Percentiles rank a stretch among this genome's conserved stretches.
These are phyloP conservation scores for Picocystis sp. DNA, from an alignment of 163 green algal species.

Conservation along the genomic window DNA sequence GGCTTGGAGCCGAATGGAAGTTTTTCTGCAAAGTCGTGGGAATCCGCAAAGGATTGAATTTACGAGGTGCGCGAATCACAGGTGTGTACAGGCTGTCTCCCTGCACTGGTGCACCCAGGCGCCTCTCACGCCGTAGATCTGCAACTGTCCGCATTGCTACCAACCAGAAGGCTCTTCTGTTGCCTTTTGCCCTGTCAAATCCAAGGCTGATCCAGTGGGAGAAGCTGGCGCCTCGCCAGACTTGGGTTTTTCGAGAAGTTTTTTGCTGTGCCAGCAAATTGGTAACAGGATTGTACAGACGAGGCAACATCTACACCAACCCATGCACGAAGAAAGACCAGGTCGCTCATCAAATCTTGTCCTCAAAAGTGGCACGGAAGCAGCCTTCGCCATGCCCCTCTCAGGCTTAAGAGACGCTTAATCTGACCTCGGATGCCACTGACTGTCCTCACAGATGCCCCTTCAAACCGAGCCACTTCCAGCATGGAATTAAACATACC, in stretches of 20 bases:
- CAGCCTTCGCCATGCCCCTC: constrained; percentile 37
- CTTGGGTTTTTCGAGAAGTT: background rate
- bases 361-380: constrained; percentile 72
- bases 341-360: constrained; percentile 76
- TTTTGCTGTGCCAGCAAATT: constrained; percentile 45
- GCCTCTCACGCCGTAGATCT: constrained; percentile 55
- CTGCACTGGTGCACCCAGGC: constrained; percentile 62
- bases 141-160: constrained; percentile 76
- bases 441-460: constrained; percentile 75
- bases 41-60: constrained; percentile 85
- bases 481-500: constrained; percentile 48
- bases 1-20: constrained; percentile 93
- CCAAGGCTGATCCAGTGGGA: background rate
- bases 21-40: constrained; percentile 64
- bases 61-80: constrained; percentile 53
- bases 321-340: constrained; percentile 61
- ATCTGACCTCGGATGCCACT: constrained; percentile 86
- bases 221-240: background rate
- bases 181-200: background rate
- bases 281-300: constrained; percentile 82
- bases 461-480: constrained; percentile 90
- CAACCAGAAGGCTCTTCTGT: constrained; percentile 29
- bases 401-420: constrained; percentile 62
- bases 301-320: constrained; percentile 64
- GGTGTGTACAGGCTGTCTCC: constrained; percentile 73